phyloP scores from a whole-genome alignment of 108 stramenopile genomes.

The Nannochloropsis granulata region DNA sequence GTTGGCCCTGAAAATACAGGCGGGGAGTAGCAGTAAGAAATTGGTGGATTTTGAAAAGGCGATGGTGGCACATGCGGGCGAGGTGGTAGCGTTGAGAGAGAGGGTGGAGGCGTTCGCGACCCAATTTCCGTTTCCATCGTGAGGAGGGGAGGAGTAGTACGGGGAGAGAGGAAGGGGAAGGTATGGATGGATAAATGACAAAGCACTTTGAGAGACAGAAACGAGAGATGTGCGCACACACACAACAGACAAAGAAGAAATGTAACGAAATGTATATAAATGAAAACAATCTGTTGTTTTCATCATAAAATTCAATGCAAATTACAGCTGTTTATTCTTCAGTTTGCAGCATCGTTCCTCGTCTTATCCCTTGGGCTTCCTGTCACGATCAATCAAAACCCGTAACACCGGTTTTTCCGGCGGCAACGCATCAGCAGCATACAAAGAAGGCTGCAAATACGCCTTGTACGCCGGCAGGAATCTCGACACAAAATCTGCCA shows the following conservation, averaged over 20 bases:
- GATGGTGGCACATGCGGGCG: slow-evolving; percentile 3
- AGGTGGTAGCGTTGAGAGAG: slow-evolving; percentile 48
- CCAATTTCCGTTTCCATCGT: slow-evolving; percentile 81
- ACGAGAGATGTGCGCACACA: no score
- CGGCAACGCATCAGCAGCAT: not conserved
- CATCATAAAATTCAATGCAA: no score
- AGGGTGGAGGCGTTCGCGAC: slow-evolving; percentile 77
- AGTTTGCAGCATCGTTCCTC: not conserved
- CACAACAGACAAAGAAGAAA: not conserved
- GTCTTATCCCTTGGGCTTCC: not conserved
- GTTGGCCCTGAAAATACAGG: slow-evolving; percentile 23
- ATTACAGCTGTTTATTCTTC: no score
- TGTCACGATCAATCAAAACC: not conserved
- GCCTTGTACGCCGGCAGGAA: slow-evolving; percentile 35
- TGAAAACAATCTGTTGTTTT: no score
- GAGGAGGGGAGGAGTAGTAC: not conserved
- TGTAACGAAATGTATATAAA: not conserved
- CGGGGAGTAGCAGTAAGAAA: slow-evolving; percentile 40
- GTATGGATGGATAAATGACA: no score
- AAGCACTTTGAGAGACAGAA: not conserved
- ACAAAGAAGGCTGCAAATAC: slow-evolving; percentile 10
- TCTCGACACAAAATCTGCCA: slow-evolving; percentile 22
- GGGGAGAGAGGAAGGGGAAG: no score
- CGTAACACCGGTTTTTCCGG: not conserved
- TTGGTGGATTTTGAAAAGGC: slow-evolving; percentile 75